A percentile compares a stretch with the other conserved stretches of the same genome.
phyloP scores from a whole-genome alignment of 352 stramenopile genomes.

The Pythium diclinum region DNA sequence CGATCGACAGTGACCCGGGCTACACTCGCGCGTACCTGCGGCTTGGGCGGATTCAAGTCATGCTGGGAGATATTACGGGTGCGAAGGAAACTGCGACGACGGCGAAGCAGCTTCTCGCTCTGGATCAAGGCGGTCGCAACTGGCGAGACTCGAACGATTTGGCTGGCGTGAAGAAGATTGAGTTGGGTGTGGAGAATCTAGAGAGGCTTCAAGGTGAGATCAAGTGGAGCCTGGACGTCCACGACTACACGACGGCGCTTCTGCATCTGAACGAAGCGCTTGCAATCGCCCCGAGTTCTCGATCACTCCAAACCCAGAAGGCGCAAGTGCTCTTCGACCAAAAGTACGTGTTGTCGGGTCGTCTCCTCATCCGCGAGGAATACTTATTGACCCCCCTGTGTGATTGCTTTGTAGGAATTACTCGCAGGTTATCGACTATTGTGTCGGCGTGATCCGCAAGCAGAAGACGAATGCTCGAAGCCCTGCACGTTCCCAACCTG shows the following conservation, averaged over 20 bases:
- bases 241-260: conserved; percentile 47
- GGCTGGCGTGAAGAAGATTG: conserved; percentile 50
- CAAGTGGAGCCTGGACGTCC: conserved; percentile 52
- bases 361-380: background rate
- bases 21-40: conserved; percentile 78
- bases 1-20: conserved; percentile 58
- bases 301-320: conserved; percentile 64
- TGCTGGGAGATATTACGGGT: conserved; percentile 52
- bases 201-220: conserved; percentile 46
- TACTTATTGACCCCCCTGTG: background rate
- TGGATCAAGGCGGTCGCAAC: conserved; percentile 12
- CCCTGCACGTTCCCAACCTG: background rate
- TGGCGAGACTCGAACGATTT: conserved; percentile 38
- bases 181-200: conserved; percentile 49
- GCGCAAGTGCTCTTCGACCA: conserved; percentile 54
- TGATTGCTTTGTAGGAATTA: conserved; percentile 41
- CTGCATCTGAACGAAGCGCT: conserved; percentile 50
- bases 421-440: conserved; percentile 46
- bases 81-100: conserved; percentile 51
- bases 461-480: conserved; percentile 31
- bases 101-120: conserved; percentile 42
- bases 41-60: conserved; percentile 61
- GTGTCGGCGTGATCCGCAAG: conserved; percentile 47
- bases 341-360: conserved; percentile 42
- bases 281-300: conserved; percentile 42